Evolutionary conservation across 2,329 filamentous ascomycete species (phyloP).

Genomic region (Podosphaera fusca): DNA sequence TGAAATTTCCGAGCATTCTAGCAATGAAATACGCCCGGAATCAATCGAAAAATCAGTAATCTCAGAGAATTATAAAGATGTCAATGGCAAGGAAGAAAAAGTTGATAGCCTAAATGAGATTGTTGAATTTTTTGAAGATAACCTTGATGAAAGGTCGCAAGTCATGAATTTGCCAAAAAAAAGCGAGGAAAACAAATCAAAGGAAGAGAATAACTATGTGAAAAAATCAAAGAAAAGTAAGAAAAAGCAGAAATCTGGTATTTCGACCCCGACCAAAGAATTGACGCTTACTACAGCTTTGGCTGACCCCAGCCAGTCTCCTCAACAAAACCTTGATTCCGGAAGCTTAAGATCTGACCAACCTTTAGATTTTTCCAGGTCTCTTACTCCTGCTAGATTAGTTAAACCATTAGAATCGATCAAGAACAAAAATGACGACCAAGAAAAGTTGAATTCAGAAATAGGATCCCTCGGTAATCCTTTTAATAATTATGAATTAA

Average conservation of each 20-base stretch:
- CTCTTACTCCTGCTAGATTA: background rate
- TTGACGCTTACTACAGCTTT: background rate
- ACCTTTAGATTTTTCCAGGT: background rate
- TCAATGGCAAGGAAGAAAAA: background rate
- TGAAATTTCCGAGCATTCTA: background rate
- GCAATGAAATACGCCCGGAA: background rate
- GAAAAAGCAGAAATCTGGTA: slow-evolving; percentile 4
- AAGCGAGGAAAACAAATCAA: background rate
- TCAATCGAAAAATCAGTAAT: background rate
- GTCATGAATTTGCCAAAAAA: background rate
- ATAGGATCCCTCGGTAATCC: background rate
- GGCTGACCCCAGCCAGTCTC: background rate
- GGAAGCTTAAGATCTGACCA: background rate
- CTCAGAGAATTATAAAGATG: background rate
- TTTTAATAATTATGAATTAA: background rate
- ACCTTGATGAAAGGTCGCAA: background rate
- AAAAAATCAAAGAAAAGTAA: slow-evolving; percentile 8
- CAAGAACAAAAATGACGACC: background rate
- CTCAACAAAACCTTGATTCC: background rate
- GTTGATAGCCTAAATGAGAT: background rate
- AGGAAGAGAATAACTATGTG: background rate
- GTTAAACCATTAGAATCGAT: background rate
- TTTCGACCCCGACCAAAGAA: slow-evolving; percentile 2
- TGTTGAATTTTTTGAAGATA: background rate
- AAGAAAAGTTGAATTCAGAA: background rate